Conservation (phyloP, 2,329 filamentous ascomycete genomes). For the Aspergillus brunneoviolaceus region DNA sequence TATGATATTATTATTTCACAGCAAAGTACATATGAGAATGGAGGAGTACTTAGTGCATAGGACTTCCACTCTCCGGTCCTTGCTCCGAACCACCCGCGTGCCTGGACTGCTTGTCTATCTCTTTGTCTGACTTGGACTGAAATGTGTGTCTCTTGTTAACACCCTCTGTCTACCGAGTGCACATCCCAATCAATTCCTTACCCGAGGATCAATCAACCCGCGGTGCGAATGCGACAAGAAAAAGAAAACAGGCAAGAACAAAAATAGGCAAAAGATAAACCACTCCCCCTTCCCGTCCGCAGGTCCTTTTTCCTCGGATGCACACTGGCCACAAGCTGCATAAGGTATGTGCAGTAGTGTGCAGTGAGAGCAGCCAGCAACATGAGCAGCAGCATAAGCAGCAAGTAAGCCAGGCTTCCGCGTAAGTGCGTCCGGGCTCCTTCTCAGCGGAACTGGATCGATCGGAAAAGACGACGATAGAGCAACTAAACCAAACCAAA, state of each 20-base stretch:
- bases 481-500: too few relatives aligned
- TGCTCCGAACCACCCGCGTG: background rate
- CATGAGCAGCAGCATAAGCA: background rate
- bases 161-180: background rate
- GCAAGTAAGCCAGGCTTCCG: conserved; percentile 14
- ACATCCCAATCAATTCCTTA: background rate
- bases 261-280: background rate
- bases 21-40: too few relatives aligned
- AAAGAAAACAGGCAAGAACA: background rate
- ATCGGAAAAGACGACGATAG: background rate
- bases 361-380: background rate
- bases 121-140: background rate
- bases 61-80: background rate
- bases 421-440: conserved; percentile 17
- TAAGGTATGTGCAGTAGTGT: conserved; percentile 1
- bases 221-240: background rate
- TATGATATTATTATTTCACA: too few relatives aligned
- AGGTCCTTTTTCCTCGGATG: conserved; percentile 1
- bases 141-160: background rate
- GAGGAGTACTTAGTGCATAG: too few relatives aligned
- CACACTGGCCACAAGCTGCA: conserved; percentile 1
- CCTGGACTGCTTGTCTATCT: background rate
- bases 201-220: background rate
- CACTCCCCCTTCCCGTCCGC: background rate
- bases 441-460: conserved; percentile 9